Evolutionary conservation across 495 filamentous ascomycete species (phyloP).

Genomic region (Lophiotrema nucula): DNA sequence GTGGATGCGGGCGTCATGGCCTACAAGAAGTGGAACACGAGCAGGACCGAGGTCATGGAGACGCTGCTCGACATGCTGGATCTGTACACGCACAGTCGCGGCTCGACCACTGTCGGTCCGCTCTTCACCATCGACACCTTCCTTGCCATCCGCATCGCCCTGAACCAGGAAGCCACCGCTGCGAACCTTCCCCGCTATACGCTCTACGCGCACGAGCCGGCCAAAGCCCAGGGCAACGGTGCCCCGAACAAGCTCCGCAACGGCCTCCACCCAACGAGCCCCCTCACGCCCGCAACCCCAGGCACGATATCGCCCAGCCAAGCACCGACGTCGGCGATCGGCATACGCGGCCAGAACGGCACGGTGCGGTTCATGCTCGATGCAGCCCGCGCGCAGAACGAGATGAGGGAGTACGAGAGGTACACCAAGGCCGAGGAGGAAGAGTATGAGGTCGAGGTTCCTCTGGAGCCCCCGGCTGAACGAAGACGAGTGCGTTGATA

Average conservation of each 20-base stretch:
- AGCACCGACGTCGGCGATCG: constrained; percentile 39
- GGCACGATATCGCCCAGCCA: constrained; percentile 26
- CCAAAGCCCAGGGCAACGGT: constrained; percentile 27
- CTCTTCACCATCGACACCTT: constrained; percentile 69
- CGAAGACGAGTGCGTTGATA: neutral
- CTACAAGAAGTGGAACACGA: constrained; percentile 59
- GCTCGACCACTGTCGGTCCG: constrained; percentile 68
- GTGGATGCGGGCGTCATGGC: constrained; percentile 43
- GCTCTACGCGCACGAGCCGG: constrained; percentile 27
- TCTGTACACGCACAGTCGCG: constrained; percentile 77
- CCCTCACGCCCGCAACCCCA: constrained; percentile 37
- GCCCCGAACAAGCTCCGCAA: constrained; percentile 31
- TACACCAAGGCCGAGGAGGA: constrained; percentile 77
- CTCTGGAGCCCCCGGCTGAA: constrained; percentile 11
- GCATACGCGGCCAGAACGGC: constrained; percentile 62
- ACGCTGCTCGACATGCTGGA: constrained; percentile 83
- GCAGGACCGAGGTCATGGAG: constrained; percentile 70
- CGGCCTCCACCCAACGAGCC: constrained; percentile 26
- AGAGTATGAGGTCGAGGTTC: constrained; percentile 63
- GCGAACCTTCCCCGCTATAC: constrained; percentile 56
- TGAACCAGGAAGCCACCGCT: constrained; percentile 72
- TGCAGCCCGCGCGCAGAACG: constrained; percentile 66
- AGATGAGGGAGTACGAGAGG: constrained; percentile 63
- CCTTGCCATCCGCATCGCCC: constrained; percentile 76
- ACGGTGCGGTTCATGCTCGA: constrained; percentile 93